Evolutionary conservation across 2,329 filamentous ascomycete genomes (phyloP).

Genomic region (Pyricularia pennisetigena): DNA sequence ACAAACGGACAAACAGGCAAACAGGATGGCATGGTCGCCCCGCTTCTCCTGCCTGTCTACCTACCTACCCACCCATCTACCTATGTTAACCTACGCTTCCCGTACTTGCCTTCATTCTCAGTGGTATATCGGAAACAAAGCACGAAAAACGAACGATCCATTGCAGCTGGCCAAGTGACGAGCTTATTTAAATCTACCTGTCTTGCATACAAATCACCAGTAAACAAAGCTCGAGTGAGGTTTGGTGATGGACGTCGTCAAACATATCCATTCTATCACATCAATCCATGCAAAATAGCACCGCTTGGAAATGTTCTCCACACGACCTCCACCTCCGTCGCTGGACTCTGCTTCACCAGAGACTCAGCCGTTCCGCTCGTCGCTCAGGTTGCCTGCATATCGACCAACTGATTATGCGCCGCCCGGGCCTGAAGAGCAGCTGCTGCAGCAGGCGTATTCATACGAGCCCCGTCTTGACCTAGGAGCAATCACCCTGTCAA

Average conservation of each 20-base stretch:
- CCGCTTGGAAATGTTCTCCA: conserved; percentile 5
- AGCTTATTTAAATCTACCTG: not conserved
- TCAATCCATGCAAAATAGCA: not conserved
- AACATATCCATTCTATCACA: not conserved
- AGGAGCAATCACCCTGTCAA: not conserved
- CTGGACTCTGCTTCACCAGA: not conserved
- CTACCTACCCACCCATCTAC: no score
- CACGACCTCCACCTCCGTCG: not conserved
- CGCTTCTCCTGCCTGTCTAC: not conserved
- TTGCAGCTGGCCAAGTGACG: not conserved
- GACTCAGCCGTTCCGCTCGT: not conserved
- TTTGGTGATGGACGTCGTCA: not conserved
- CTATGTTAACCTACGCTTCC: not conserved
- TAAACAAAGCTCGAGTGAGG: not conserved
- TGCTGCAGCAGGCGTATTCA: not conserved
- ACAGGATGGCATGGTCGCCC: not conserved
- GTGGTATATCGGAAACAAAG: not conserved
- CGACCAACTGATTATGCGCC: not conserved
- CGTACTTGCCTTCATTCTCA: not conserved
- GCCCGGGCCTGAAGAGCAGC: not conserved
- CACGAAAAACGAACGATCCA: not conserved
- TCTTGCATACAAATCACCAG: not conserved
- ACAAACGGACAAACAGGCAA: not conserved
- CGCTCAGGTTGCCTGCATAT: not conserved
- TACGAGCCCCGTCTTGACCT: not conserved